phyloP scores from a whole-genome alignment of 495 filamentous ascomycete species.

The Podospora bellae-mahoneyi region DNA sequence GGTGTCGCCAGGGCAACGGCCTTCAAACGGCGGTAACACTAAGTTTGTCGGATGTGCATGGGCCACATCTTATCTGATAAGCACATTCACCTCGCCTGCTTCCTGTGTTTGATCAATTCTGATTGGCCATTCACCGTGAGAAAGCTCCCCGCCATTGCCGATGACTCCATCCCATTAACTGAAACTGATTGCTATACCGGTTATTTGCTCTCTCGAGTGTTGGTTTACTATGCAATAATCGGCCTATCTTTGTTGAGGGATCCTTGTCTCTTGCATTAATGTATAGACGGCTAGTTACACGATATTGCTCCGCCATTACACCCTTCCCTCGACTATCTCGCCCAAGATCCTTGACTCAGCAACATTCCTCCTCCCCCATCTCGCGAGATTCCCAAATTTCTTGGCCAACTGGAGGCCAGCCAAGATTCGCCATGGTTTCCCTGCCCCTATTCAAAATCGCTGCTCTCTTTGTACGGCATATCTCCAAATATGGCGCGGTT shows the following conservation, averaged over 20 bases:
- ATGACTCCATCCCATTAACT: background rate
- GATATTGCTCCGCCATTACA: background rate
- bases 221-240: background rate
- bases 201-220: background rate
- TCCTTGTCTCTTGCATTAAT: background rate
- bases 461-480: slow-evolving; percentile 48
- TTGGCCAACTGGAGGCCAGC: background rate
- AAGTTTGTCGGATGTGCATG: background rate
- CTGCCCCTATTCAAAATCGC: slow-evolving; percentile 49
- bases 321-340: background rate
- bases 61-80: slow-evolving; percentile 6
- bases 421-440: slow-evolving; percentile 45
- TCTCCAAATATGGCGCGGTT: slow-evolving; percentile 62
- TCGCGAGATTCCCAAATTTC: background rate
- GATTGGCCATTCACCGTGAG: slow-evolving; percentile 15
- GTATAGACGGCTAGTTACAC: background rate
- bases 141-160: slow-evolving; percentile 18
- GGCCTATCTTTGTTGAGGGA: background rate
- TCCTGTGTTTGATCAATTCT: background rate
- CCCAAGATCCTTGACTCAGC: background rate
- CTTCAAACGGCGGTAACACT: background rate
- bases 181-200: too few species aligned
- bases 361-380: background rate
- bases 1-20: slow-evolving; percentile 18
- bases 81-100: slow-evolving; percentile 2